These are phyloP conservation scores for Lathyrus oleraceus DNA, from an alignment of 306 rosid genomes.

Conservation along the genomic window DNA sequence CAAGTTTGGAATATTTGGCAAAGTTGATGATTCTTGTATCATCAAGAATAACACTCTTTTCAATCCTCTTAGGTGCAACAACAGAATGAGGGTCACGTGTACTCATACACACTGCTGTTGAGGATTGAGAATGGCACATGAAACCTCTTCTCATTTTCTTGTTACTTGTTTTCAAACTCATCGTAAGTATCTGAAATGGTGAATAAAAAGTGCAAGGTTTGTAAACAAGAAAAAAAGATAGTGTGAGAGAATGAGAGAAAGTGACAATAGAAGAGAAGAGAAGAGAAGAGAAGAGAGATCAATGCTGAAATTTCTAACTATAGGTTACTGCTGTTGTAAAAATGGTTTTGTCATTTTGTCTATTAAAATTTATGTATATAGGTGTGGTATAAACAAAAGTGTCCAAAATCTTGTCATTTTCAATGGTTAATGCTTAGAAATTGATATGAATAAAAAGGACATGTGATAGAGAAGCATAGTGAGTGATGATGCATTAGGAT, in stretches of 20 bases:
- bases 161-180: slow-evolving; percentile 45
- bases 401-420: slow-evolving; percentile 57
- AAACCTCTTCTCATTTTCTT: slow-evolving; percentile 54
- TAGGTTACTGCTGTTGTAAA: slow-evolving; percentile 32
- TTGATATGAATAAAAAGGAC: slow-evolving; percentile 24
- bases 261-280: slow-evolving; percentile 29
- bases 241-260: slow-evolving; percentile 31
- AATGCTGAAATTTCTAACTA: slow-evolving; percentile 53
- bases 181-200: slow-evolving; percentile 7
- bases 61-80: slow-evolving; percentile 48
- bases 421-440: slow-evolving; percentile 42
- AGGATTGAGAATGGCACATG: slow-evolving; percentile 71
- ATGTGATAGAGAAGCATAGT: slow-evolving; percentile 4
- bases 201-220: background rate
- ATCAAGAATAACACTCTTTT: slow-evolving; percentile 36
- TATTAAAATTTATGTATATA: slow-evolving; percentile 24
- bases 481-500: slow-evolving; percentile 24
- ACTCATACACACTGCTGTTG: slow-evolving; percentile 78
- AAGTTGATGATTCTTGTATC: slow-evolving; percentile 41
- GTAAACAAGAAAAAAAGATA: background rate
- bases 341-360: slow-evolving; percentile 35
- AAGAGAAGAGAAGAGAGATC: slow-evolving; percentile 16
- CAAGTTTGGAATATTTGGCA: slow-evolving; percentile 65
- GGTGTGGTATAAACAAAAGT: slow-evolving; percentile 37
- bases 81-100: slow-evolving; percentile 49